These are phyloP conservation scores for Chlamydomonas incerta DNA, from an alignment of 139 green algal genomes.

Conservation along the genomic window DNA sequence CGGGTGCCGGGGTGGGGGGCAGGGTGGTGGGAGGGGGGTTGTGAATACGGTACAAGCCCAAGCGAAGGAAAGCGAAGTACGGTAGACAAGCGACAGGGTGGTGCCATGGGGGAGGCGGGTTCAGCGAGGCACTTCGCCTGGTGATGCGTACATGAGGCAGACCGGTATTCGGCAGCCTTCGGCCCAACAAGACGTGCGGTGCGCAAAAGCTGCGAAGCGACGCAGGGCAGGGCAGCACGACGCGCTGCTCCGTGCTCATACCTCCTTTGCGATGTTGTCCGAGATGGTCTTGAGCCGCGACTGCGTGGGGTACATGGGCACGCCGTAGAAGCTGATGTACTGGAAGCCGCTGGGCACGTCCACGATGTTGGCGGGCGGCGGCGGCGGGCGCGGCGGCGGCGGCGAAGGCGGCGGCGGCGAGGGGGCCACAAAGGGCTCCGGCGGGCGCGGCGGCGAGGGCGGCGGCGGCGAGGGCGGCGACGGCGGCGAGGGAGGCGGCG, in stretches of 20 bases:
- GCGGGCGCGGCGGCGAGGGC: background rate
- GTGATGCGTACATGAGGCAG: no score
- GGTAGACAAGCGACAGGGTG: no score
- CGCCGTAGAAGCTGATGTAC: constrained; percentile 1
- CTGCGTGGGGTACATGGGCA: background rate
- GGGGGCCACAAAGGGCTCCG: background rate
- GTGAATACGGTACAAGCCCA: no score
- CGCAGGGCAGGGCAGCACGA: background rate
- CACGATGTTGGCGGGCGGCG: background rate
- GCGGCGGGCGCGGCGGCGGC: background rate
- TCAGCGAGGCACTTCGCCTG: no score
- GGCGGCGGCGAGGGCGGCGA: no score
- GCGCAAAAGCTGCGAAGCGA: background rate
- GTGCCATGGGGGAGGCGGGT: no score
- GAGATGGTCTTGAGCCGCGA: constrained; percentile 16
- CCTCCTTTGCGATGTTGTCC: background rate
- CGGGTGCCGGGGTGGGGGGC: no score
- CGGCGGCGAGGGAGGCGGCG: background rate
- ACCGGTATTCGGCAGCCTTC: no score
- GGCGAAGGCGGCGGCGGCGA: background rate
- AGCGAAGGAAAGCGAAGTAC: no score
- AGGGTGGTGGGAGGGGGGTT: no score
- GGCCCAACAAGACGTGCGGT: no score
- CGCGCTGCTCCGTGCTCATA: background rate
- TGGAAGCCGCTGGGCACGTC: background rate